Base-by-base conservation (phyloP, 208 protist genomes). In the Zelonia costaricensis region DNA sequence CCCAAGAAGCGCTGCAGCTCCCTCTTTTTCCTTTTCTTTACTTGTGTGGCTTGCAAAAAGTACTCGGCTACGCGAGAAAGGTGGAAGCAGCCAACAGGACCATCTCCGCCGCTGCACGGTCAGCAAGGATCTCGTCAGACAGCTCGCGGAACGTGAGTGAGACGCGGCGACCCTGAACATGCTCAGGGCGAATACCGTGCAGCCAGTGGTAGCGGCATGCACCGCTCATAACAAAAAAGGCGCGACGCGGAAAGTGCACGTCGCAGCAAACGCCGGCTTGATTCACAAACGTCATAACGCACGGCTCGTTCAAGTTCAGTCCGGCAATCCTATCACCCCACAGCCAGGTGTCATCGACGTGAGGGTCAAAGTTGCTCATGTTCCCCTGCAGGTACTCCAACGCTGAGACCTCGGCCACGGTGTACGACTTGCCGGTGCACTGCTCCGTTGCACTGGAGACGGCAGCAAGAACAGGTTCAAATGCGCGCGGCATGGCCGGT, bases 331-430 rank as follows among this genome's bases (percentile, higher is more conserved):
- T 73, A 42, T 88, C 67, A 22, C 91, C 91, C 88, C 91, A 97
- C n/a, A 94, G 53, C 88, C 91, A 97, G 4, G 86, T 92, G 62
- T 97, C 91, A 67, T 97, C 91, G 28, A 97, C 68, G 36, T 97
- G 91, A 13, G 88, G 86, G 62, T 97, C 91, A 55, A 97, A 83
- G 57, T 80, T 88, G 52, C 86, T 94, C 35, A 74, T 27, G 23
- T 74, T 80, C 8, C 58, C 59, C 20, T 59, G 39, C 4, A 52
- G 64, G 53, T 97, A 97, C 54, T 97, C 88, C 9, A 97, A 60
- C 23, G 65, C 87, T 12, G 84, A 91, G 5, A 78, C 86, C 54
- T 95, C 87, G 0, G 74, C 86, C 10, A 88, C 62, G 20, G 20
- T 51, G 52, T 76, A 88, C 8, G 77, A 53, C 27, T 25, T 70